These are phyloP conservation scores for Anisodus acutangulus DNA, from an alignment of 257 asterid species.

Conservation along the genomic window DNA sequence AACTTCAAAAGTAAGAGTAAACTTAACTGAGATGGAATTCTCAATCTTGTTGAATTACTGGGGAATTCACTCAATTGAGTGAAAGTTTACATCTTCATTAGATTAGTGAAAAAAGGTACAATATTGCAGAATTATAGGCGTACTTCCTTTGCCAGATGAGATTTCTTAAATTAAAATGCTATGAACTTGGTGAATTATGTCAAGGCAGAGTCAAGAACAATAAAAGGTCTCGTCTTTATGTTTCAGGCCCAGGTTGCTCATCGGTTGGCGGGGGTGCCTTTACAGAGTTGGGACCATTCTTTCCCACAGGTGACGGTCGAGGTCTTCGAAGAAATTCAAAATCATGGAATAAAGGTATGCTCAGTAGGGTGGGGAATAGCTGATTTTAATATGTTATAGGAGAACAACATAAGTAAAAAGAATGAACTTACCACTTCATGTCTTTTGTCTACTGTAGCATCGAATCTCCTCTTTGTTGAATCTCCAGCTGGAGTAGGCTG, in stretches of 20 bases:
- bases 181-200: neutral
- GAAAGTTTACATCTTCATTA: neutral
- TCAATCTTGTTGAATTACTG: neutral
- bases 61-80: neutral
- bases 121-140: neutral
- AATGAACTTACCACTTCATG: constrained; percentile 4
- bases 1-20: neutral
- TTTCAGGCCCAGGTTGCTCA: constrained; percentile 93
- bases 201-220: neutral
- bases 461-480: constrained; percentile 92
- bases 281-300: constrained; percentile 93
- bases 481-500: constrained; percentile 99
- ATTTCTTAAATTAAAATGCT: neutral
- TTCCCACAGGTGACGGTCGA: constrained; percentile 83
- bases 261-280: constrained; percentile 97
- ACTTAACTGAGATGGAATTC: neutral
- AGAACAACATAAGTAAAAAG: neutral
- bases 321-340: constrained; percentile 69
- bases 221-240: constrained; percentile 26
- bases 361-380: neutral
- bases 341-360: constrained; percentile 92
- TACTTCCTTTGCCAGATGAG: neutral
- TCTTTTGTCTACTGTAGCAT: constrained; percentile 49
- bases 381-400: neutral
- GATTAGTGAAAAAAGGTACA: neutral